Evolutionary conservation across 2,329 filamentous ascomycete genomes (phyloP), one percentile per base, ranked within the genome.

Genomic region (Colletotrichum sp.): DNA sequence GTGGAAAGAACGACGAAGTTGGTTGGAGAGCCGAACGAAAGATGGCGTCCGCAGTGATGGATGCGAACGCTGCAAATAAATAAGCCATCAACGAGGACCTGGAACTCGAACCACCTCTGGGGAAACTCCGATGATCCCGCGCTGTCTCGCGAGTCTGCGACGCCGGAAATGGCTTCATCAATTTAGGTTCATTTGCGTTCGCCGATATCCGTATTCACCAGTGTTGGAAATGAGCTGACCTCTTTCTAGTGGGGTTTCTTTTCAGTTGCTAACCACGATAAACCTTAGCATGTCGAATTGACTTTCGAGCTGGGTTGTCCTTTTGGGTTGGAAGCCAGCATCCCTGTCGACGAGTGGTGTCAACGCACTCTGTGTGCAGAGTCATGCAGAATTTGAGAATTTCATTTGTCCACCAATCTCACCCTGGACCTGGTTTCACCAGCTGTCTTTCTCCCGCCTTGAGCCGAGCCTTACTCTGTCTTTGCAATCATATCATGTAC

Each of bases 31-130:
- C 55, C 6, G 6, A 24, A 9, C 0, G 3, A 3, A 1, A 15
- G 6, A 13, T 0, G 4, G 0, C 1, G 5, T n/a, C 0, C 2
- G 0, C 4, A 12, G 4, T 21, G 30, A 16, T 1, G 55, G n/a
- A n/a, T n/a, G 55, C 55, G 26, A 18, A 59, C 24, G 12, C 24
- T 8, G 10, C 55, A 6, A 28, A 24, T 59, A 59, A 59, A 59
- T 59, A 59, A 26, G 3, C n/a, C 10, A 28, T 21, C n/a, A 21
- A 13, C n/a, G 10, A 52, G 12, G 44, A 21, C 10, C 8, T 59
- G 28, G 12, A n/a, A 15, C 12, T 13, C n/a, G 13, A 18, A 24
- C n/a, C n/a, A 16, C 21, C n/a, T 24, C 24, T 12, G 7, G 8
- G 24, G 15, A 59, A 26, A 7, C 36, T 21, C 34, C 26, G 32